Percentiles rank a stretch among this genome's conserved stretches.
Evolutionary conservation across 2,329 filamentous ascomycete genomes (phyloP).

Genomic region (Nectriaceae sp.): DNA sequence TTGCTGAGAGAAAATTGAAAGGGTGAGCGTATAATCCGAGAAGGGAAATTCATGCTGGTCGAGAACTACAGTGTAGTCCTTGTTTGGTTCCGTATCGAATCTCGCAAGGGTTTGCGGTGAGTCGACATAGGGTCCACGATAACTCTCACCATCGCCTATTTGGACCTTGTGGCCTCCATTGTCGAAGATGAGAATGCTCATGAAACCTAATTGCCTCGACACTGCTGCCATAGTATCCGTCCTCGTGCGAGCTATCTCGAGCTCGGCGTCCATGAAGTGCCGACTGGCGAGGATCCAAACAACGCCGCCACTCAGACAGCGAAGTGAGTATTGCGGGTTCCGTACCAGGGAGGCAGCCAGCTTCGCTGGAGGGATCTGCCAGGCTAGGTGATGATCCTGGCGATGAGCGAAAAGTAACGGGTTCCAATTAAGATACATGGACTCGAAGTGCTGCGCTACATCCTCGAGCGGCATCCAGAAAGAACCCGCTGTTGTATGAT

Average conservation of each 20-base stretch:
- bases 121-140: slow-evolving; percentile 86
- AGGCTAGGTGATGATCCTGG: slow-evolving; percentile 88
- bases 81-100: slow-evolving; percentile 48
- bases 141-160: slow-evolving; percentile 69
- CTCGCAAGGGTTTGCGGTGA: slow-evolving; percentile 88
- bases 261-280: slow-evolving; percentile 75
- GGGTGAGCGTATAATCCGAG: slow-evolving; percentile 77
- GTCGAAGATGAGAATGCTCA: slow-evolving; percentile 82
- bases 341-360: slow-evolving; percentile 59
- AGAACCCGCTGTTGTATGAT: slow-evolving; percentile 58
- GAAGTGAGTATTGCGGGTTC: slow-evolving; percentile 73
- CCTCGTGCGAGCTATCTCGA: slow-evolving; percentile 53
- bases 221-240: slow-evolving; percentile 44
- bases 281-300: slow-evolving; percentile 86
- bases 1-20: slow-evolving; percentile 76
- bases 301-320: slow-evolving; percentile 56
- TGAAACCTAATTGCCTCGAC: slow-evolving; percentile 71
- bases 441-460: slow-evolving; percentile 89
- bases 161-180: slow-evolving; percentile 71
- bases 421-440: slow-evolving; percentile 97
- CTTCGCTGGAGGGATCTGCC: slow-evolving; percentile 61
- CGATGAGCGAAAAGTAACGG: slow-evolving; percentile 78
- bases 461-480: slow-evolving; percentile 94
- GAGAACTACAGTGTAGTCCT: slow-evolving; percentile 62
- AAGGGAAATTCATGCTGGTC: slow-evolving; percentile 78